Percentiles rank a stretch among this genome's conserved stretches.
phyloP scores from a whole-genome alignment of 106 monocot genomes.

The Triglochin maritima region DNA sequence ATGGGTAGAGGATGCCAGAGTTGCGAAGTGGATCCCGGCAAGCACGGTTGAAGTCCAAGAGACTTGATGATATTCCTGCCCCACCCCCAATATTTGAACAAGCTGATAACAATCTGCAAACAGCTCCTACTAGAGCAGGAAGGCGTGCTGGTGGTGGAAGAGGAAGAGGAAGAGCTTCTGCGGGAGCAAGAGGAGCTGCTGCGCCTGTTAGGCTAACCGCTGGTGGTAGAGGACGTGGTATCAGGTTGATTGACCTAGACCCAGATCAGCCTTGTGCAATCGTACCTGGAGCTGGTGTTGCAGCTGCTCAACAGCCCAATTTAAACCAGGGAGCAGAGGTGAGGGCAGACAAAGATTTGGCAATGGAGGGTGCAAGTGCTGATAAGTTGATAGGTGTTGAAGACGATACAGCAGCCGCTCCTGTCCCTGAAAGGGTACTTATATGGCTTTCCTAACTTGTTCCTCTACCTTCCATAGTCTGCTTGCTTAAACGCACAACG shows the following conservation, averaged over 20 bases:
- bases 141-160: slow-evolving; percentile 59
- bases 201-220: slow-evolving; percentile 31
- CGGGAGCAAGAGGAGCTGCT: slow-evolving; percentile 44
- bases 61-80: slow-evolving; percentile 47
- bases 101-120: slow-evolving; percentile 41
- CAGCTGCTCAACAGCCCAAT: slow-evolving; percentile 33
- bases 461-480: background rate
- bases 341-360: slow-evolving; percentile 39
- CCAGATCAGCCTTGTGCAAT: slow-evolving; percentile 63
- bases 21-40: slow-evolving; percentile 94
- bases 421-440: slow-evolving; percentile 76
- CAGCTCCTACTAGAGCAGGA: slow-evolving; percentile 36
- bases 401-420: slow-evolving; percentile 61
- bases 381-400: slow-evolving; percentile 67
- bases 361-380: slow-evolving; percentile 68
- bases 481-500: no score
- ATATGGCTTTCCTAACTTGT: background rate
- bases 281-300: slow-evolving; percentile 41
- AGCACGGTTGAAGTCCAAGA: slow-evolving; percentile 76
- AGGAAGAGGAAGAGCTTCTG: slow-evolving; percentile 51
- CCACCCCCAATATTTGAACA: slow-evolving; percentile 27
- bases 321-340: slow-evolving; percentile 45
- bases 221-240: slow-evolving; percentile 64
- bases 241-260: slow-evolving; percentile 63
- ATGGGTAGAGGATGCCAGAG: slow-evolving; percentile 99